Evolutionary conservation across 495 filamentous ascomycete genomes (phyloP), one percentile per base, ranked within the genome.

Genomic region (Hypoxylon lenormandii): DNA sequence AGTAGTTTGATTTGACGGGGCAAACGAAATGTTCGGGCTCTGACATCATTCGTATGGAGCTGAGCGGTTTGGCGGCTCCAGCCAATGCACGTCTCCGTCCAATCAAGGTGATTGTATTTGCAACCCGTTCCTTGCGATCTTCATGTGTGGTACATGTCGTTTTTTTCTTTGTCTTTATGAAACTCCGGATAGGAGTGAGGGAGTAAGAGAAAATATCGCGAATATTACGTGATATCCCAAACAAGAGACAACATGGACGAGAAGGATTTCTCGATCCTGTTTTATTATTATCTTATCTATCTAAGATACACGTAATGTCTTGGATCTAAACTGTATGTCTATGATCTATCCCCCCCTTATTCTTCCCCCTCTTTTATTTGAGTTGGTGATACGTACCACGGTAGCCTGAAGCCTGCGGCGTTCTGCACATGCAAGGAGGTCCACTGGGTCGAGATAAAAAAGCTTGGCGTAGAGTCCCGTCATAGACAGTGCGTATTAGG

Each of bases 381-480:
- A 64, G 28, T 60, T 45, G 15, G 60, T 60, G 66, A 45, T 64
- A 70, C 66, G 66, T 70, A 64, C 66, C 60, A 70, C 60, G 57
- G 61, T 57, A 66, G 37, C 53, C 60, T 45, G 61, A 53, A 66
- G 37, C 53, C 60, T 45, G 54, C 61, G 36, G 47, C 54, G n/a
- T 26, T 33, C 26, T 67, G 68, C 68, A 63, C 12, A 58, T 68
- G 64, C 64, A 72, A 64, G 64, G 64, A 68, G 69, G 69, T 33
- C 30, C 30, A 33, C 30, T 64, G 64, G 58, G 28, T 26, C 49
- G 64, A 67, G 69, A 72, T 72, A 72, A 72, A 72, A 72, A 72
- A 48, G 69, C 69, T 72, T 72, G 69, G 69, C 69, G 47, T 58
- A 21, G 51, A 57, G 30, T 33, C 10, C 2, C 2, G 30, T 33